Evolutionary conservation across 495 filamentous ascomycete species (phyloP).

Genomic region (Penicillium parvum): DNA sequence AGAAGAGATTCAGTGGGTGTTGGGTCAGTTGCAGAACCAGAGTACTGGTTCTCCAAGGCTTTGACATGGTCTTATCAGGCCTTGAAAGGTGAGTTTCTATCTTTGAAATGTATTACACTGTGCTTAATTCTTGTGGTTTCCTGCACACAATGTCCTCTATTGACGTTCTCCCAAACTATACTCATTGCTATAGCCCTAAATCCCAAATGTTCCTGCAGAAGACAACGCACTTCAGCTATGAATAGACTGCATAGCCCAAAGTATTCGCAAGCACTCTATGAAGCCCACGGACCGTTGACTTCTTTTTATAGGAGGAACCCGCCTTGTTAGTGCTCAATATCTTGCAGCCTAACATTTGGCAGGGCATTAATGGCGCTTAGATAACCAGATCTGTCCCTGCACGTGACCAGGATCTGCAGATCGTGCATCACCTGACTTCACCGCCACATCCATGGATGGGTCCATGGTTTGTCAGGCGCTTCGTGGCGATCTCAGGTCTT

Average conservation of each 20-base stretch:
- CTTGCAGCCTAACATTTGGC: not conserved
- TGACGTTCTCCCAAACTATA: not conserved
- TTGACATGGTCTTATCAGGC: not conserved
- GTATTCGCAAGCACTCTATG: not conserved
- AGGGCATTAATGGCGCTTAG: too few species aligned
- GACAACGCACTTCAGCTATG: not conserved
- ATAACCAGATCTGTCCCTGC: too few species aligned
- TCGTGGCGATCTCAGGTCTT: too few species aligned
- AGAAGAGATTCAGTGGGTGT: slow-evolving; percentile 44
- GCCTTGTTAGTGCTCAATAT: not conserved
- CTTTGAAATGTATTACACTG: too few species aligned
- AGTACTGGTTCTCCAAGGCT: slow-evolving; percentile 1
- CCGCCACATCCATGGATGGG: not conserved
- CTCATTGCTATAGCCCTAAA: not conserved
- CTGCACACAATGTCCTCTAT: too few species aligned
- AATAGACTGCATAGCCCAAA: not conserved
- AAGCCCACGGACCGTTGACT: not conserved
- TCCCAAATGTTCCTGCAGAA: not conserved
- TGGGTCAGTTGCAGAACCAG: slow-evolving; percentile 18
- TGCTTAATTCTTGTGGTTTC: too few species aligned
- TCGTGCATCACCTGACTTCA: not conserved
- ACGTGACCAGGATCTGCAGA: not conserved
- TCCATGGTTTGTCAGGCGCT: too few species aligned
- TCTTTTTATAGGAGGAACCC: not conserved
- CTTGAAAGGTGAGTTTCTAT: not conserved